phyloP scores from a whole-genome alignment of 2,329 filamentous ascomycete species.

The Fusarium tupiense region DNA sequence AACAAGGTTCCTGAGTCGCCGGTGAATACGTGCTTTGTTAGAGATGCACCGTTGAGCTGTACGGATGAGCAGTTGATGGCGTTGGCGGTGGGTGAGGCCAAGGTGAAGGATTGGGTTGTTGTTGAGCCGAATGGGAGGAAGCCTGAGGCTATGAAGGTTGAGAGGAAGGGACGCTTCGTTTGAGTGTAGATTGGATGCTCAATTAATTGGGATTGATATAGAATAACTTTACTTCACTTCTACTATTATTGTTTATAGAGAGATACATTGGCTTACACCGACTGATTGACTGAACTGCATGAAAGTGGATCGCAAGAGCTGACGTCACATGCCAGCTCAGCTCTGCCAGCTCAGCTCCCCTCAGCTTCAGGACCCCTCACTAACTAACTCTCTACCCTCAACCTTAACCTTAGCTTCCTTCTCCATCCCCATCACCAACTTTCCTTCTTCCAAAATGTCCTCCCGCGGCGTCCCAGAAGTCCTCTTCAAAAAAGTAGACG shows the following conservation, averaged over 20 bases:
- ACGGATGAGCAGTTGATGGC: slow-evolving; percentile 34
- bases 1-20: slow-evolving; percentile 58
- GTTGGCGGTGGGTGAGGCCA: slow-evolving; percentile 28
- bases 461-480: slow-evolving; percentile 54
- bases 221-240: neutral
- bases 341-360: slow-evolving; percentile 13
- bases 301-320: slow-evolving; percentile 9
- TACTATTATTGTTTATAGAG: neutral
- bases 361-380: neutral
- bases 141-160: neutral
- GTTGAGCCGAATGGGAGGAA: slow-evolving; percentile 18
- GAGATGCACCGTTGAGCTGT: slow-evolving; percentile 56
- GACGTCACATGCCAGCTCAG: slow-evolving; percentile 27
- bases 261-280: neutral
- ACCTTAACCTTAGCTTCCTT: neutral
- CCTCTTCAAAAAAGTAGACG: slow-evolving; percentile 56
- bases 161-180: neutral
- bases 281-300: neutral
- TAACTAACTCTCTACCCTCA: too few species aligned
- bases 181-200: neutral
- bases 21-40: slow-evolving; percentile 66
- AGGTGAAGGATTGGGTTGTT: slow-evolving; percentile 32
- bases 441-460: slow-evolving; percentile 42
- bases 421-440: neutral
- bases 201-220: neutral